These are phyloP conservation scores for Cystobasidiaceae sp. DNA, from an alignment of 1,284 basidiomycete genomes.

Conservation along the genomic window DNA sequence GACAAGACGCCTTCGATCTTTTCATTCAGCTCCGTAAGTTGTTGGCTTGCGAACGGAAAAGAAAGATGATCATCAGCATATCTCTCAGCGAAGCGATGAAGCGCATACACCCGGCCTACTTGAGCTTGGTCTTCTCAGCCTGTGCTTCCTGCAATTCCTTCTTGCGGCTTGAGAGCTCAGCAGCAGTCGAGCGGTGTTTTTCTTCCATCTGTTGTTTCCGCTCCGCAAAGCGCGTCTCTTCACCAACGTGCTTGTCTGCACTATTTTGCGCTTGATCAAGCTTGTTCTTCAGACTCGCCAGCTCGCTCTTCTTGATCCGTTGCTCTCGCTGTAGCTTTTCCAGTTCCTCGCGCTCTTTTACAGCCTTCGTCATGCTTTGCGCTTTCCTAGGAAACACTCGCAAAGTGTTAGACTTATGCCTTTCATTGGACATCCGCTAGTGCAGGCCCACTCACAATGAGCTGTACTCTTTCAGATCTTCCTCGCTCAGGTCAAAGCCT, in stretches of 20 bases:
- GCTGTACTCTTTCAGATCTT: constrained; percentile 82
- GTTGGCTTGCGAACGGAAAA: constrained; percentile 58
- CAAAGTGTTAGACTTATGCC: too few species aligned
- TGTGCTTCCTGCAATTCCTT: constrained; percentile 70
- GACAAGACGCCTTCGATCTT: constrained; percentile 76
- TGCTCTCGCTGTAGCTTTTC: constrained; percentile 77
- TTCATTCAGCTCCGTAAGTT: constrained; percentile 84
- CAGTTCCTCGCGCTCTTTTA: constrained; percentile 79
- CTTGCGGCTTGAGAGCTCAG: constrained; percentile 57
- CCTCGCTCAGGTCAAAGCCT: constrained; percentile 72
- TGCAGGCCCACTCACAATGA: constrained; percentile 60
- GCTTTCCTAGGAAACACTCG: constrained; percentile 58
- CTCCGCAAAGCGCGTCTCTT: constrained; percentile 56
- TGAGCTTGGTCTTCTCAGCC: constrained; percentile 65
- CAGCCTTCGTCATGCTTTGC: constrained; percentile 62
- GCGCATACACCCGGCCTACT: too few species aligned
- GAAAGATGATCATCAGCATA: not conserved
- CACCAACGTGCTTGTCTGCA: constrained; percentile 59
- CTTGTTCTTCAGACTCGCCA: constrained; percentile 56
- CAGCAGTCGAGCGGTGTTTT: constrained; percentile 53
- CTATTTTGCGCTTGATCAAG: constrained; percentile 57
- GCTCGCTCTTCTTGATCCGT: constrained; percentile 63
- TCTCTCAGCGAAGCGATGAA: too few species aligned
- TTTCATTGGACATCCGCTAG: too few species aligned
- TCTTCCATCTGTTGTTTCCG: constrained; percentile 51